A percentile compares a stretch with the other conserved stretches of the same genome.
Conservation (phyloP, 2,329 filamentous ascomycete genomes). For the Fusarium circinatum region DNA sequence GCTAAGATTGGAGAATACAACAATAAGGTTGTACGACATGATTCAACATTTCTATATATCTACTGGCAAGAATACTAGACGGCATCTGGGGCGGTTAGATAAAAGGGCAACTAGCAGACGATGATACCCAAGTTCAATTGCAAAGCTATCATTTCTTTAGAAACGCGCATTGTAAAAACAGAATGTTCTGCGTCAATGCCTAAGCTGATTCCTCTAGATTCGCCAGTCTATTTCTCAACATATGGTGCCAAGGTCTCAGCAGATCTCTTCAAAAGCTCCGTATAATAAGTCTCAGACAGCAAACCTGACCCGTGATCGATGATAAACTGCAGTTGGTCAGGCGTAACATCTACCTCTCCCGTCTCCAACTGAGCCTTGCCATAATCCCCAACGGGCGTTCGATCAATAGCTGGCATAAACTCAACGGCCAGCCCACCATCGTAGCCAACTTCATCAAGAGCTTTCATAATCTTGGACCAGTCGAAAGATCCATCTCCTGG, state of each 20-base stretch:
- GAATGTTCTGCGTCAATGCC: neutral
- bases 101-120: neutral
- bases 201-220: neutral
- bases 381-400: conserved; percentile 18
- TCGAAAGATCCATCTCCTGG: conserved; percentile 29
- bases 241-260: conserved; percentile 16
- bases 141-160: neutral
- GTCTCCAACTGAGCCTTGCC: conserved; percentile 26
- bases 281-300: conserved; percentile 26
- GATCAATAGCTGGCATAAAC: conserved; percentile 37
- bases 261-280: conserved; percentile 10
- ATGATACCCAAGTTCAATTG: neutral
- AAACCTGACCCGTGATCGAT: conserved; percentile 32
- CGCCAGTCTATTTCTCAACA: neutral
- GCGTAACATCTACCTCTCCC: neutral
- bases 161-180: fast-evolving
- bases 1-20: neutral
- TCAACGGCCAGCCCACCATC: conserved; percentile 27
- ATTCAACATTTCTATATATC: neutral
- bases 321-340: conserved; percentile 31
- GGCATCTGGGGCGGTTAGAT: neutral
- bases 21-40: neutral
- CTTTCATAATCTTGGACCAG: conserved; percentile 25
- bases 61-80: neutral
- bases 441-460: conserved; percentile 13